Evolutionary conservation across 2,329 filamentous ascomycete species (phyloP), one percentile per base, ranked within the genome.

Genomic region (Aspergillus transmontanensis): DNA sequence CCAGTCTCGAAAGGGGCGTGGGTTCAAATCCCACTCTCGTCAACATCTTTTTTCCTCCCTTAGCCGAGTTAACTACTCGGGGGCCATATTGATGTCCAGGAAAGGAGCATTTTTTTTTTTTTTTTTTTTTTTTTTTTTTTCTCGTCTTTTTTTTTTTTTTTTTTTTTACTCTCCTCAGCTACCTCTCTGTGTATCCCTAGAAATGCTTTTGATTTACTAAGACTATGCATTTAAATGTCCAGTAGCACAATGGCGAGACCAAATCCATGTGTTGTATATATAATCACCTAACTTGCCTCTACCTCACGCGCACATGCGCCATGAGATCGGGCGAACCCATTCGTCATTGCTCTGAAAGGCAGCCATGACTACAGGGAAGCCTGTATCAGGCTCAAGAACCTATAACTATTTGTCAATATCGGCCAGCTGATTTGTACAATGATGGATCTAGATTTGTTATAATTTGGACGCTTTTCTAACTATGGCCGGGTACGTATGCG

Each of bases 1-100:
- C 51, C 51, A 55, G 51, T n/a, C n/a, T n/a, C n/a, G n/a, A n/a
- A n/a, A n/a, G 51, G 51, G 51, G 51, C 51, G 51, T 55, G 51
- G 51, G 51, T 55, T 55, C 51, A 55, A 55, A 55, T 55, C 51
- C 51, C 51, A 55, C 51, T 55, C 51, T 55, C 51, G 51, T 55
- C 51, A 55, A 55, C 34, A 55, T 55, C n/a, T 55, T 55, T 55
- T 55, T 55, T 55, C 23, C 3, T 11, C 30, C 2, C 10, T 6
- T 28, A 28, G 26, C 26, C 26, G 6, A 4, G 26, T 28, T 28
- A 28, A 36, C 34, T 4, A 36, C 11, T 36, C 34, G 34, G 34
- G 34, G 12, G 12, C 6, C 5, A 39, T 5, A 11, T 30, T 51
- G 12, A 28, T 28, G 26, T 28, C 4, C 26, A 28, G 26, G 26